A percentile compares a stretch with the other conserved stretches of the same genome.
Evolutionary conservation across 2,329 filamentous ascomycete genomes (phyloP).

Genomic region (Trichoderma atrobrunneum): DNA sequence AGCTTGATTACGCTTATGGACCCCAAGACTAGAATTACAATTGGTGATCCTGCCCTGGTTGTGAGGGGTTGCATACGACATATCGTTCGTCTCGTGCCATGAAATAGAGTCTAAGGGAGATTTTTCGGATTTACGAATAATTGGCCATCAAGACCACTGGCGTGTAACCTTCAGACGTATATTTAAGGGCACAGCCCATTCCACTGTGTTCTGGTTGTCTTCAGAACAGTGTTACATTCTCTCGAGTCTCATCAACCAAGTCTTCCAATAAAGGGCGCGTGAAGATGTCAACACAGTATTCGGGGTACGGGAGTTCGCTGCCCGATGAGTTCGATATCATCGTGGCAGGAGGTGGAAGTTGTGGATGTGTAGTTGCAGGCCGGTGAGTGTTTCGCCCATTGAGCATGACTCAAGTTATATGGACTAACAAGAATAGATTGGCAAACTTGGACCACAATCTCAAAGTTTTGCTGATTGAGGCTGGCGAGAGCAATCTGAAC

Average conservation of each 20-base stretch:
- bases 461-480: conserved; percentile 25
- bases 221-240: neutral
- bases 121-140: neutral
- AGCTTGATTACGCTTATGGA: neutral
- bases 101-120: neutral
- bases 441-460: conserved; percentile 22
- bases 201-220: neutral
- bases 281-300: conserved; percentile 3
- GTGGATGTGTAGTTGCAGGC: neutral
- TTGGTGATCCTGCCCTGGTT: neutral
- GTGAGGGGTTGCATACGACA: neutral
- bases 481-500: conserved; percentile 23
- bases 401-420: rapidly evolving
- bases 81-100: neutral
- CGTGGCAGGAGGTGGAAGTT: conserved; percentile 23
- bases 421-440: conserved; percentile 11
- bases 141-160: neutral
- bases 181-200: neutral
- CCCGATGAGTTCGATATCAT: conserved; percentile 23
- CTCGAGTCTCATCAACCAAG: neutral
- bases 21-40: neutral
- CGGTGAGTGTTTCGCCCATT: neutral
- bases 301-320: conserved; percentile 1
- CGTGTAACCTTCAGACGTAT: neutral
- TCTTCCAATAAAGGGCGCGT: neutral